Percentiles rank a stretch among this genome's conserved stretches.
phyloP scores from a whole-genome alignment of 208 protist genomes.

The Phytomonas francai region DNA sequence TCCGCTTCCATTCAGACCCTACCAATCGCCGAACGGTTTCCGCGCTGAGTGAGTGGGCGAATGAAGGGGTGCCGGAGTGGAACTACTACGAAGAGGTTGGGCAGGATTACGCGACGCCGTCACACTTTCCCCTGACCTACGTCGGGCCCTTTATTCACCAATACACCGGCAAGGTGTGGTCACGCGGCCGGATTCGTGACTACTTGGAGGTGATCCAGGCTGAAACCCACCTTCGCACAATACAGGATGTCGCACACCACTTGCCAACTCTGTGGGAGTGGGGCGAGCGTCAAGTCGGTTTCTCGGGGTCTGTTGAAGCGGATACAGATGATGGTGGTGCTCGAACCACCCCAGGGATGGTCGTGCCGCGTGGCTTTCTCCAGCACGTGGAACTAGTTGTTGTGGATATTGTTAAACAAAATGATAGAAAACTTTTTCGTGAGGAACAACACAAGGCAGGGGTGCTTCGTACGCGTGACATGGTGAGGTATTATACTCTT shows the following conservation, averaged over 20 bases:
- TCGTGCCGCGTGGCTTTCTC: slow-evolving; percentile 45
- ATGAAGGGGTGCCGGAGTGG: slow-evolving; percentile 61
- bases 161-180: slow-evolving; percentile 60
- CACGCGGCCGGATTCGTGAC: slow-evolving; percentile 22
- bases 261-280: slow-evolving; percentile 16
- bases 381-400: slow-evolving; percentile 55
- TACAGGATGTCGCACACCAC: slow-evolving; percentile 28
- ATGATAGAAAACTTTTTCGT: slow-evolving; percentile 33
- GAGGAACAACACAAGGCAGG: slow-evolving; percentile 27
- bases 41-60: slow-evolving; percentile 17
- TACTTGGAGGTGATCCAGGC: slow-evolving; percentile 47
- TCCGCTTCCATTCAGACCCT: slow-evolving; percentile 47
- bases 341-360: neutral
- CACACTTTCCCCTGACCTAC: slow-evolving; percentile 61
- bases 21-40: slow-evolving; percentile 45
- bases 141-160: slow-evolving; percentile 67
- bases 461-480: slow-evolving; percentile 48
- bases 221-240: slow-evolving; percentile 32
- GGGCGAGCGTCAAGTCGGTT: slow-evolving; percentile 7
- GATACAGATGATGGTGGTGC: too few species aligned
- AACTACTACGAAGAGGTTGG: slow-evolving; percentile 70
- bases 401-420: slow-evolving; percentile 45
- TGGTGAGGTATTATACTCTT: slow-evolving; percentile 72
- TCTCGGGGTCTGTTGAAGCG: too few species aligned
- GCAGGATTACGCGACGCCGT: slow-evolving; percentile 51